Evolutionary conservation across 768 basidiomycete genomes (phyloP).

Genomic region (Suillus weaverae): DNA sequence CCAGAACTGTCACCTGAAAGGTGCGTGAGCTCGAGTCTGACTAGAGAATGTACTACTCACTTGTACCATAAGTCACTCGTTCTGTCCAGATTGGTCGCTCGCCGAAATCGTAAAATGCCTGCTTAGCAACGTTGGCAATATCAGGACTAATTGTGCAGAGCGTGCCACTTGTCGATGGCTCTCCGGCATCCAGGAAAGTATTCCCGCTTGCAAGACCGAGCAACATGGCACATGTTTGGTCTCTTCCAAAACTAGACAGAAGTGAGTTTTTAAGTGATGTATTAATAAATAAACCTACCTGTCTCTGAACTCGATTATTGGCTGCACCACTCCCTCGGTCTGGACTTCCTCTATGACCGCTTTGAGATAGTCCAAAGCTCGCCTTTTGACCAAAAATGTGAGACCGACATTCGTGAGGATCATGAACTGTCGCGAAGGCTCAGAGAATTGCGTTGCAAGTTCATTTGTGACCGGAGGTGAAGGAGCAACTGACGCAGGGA

Average conservation of each 20-base stretch:
- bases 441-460: slow-evolving; percentile 78
- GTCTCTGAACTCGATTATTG: slow-evolving; percentile 82
- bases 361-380: slow-evolving; percentile 82
- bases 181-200: slow-evolving; percentile 67
- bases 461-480: slow-evolving; percentile 70
- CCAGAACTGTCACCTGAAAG: slow-evolving; percentile 63
- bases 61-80: slow-evolving; percentile 71
- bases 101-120: slow-evolving; percentile 84
- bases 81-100: slow-evolving; percentile 84
- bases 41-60: slow-evolving; percentile 37
- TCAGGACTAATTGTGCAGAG: slow-evolving; percentile 59
- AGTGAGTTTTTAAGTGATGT: slow-evolving; percentile 5
- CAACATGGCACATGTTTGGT: slow-evolving; percentile 91
- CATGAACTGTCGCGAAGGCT: slow-evolving; percentile 76
- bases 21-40: neutral
- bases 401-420: slow-evolving; percentile 86
- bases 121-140: slow-evolving; percentile 70
- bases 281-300: slow-evolving; percentile 45
- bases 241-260: slow-evolving; percentile 74
- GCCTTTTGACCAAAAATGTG: slow-evolving; percentile 75
- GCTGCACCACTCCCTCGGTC: slow-evolving; percentile 69
- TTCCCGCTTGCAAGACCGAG: slow-evolving; percentile 85
- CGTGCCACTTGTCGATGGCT: slow-evolving; percentile 43
- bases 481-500: slow-evolving; percentile 40
- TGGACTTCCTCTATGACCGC: slow-evolving; percentile 83